A percentile compares a stretch with the other conserved stretches of the same genome.
Evolutionary conservation across 306 rosid species (phyloP).

Genomic region (Coriaria nepalensis): DNA sequence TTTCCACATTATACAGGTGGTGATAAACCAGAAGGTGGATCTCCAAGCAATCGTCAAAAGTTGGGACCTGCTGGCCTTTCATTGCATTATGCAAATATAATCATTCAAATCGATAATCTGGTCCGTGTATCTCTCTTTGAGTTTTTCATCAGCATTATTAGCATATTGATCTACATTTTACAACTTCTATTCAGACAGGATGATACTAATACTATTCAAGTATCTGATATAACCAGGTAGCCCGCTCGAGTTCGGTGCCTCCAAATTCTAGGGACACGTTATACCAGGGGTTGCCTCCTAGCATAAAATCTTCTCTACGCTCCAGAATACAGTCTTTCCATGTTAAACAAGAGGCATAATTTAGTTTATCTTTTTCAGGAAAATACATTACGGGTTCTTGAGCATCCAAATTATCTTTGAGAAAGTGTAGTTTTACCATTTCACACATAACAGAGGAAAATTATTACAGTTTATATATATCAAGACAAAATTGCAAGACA

Average conservation of each 20-base stretch:
- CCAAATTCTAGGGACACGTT: slow-evolving; percentile 62
- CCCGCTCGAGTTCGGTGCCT: slow-evolving; percentile 62
- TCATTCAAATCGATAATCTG: slow-evolving; percentile 75
- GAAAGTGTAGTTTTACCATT: not conserved
- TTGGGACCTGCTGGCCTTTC: slow-evolving; percentile 83
- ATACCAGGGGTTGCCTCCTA: slow-evolving; percentile 79
- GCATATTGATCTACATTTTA: not conserved
- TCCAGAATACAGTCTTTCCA: slow-evolving; percentile 42
- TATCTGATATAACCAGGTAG: slow-evolving; percentile 39
- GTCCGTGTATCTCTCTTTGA: slow-evolving; percentile 32
- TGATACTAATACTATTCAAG: too few relatives aligned
- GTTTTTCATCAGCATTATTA: slow-evolving; percentile 8
- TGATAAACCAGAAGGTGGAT: slow-evolving; percentile 28
- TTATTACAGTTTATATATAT: too few relatives aligned
- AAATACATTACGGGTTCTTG: too few relatives aligned
- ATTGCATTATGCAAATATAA: slow-evolving; percentile 79
- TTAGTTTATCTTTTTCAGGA: slow-evolving; percentile 9
- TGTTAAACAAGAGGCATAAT: slow-evolving; percentile 45
- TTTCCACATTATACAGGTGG: slow-evolving; percentile 30
- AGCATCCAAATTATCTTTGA: slow-evolving; percentile 5
- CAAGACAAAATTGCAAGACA: too few relatives aligned
- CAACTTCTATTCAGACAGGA: too few relatives aligned
- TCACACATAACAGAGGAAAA: too few relatives aligned
- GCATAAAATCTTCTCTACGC: slow-evolving; percentile 53
- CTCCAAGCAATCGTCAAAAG: slow-evolving; percentile 28